These are phyloP conservation scores for Quercus variabilis DNA, from an alignment of 306 rosid genomes.

Conservation along the genomic window DNA sequence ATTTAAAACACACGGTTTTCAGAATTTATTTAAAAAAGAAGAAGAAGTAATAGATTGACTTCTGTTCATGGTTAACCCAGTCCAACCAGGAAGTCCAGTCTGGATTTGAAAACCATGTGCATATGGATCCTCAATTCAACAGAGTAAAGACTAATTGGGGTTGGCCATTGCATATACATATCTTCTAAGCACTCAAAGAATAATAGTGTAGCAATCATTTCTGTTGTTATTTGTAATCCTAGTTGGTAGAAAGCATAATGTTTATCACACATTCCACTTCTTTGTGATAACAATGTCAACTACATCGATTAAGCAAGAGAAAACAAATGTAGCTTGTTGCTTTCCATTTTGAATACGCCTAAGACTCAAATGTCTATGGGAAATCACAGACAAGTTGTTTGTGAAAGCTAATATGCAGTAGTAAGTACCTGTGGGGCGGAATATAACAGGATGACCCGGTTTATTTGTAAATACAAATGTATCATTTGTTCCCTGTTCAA, in stretches of 20 bases:
- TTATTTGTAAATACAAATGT: constrained; percentile 78
- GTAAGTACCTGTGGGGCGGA: constrained; percentile 84
- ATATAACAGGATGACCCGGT: constrained; percentile 63
- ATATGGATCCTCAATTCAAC: no score
- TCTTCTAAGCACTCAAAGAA: neutral
- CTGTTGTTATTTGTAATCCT: neutral
- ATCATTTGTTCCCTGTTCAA: constrained; percentile 77
- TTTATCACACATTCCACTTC: neutral
- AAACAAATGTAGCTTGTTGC: neutral
- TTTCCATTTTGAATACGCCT: neutral
- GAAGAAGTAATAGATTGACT: no score
- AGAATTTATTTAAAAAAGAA: no score
- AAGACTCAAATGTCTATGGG: neutral
- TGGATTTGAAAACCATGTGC: no score
- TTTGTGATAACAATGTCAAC: neutral
- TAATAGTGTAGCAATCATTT: neutral
- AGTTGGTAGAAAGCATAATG: neutral
- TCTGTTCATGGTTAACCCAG: no score
- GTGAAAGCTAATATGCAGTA: neutral
- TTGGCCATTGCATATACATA: no score
- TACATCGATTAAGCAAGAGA: neutral
- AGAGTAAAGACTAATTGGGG: no score
- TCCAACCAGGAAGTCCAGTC: no score
- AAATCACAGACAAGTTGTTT: neutral
- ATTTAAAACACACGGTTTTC: no score